Evolutionary conservation across 306 rosid species (phyloP), one percentile per base, ranked within the genome.

Genomic region (Medicago ruthenica): DNA sequence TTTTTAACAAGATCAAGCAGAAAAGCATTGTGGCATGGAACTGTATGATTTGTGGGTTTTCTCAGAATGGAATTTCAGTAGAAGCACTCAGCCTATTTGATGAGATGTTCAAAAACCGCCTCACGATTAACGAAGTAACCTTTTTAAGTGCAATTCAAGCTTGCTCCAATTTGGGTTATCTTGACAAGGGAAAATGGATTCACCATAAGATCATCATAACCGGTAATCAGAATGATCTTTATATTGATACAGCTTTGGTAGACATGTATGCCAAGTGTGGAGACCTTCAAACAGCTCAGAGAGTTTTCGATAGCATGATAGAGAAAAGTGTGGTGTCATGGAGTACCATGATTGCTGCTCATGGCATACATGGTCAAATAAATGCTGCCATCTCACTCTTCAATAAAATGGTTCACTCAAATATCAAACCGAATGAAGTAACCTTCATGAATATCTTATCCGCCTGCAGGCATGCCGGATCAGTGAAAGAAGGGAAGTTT

Each of bases 251-350:
- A 21, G 87, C 96, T 78, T 83, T 94, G 70, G 82, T 83, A 40
- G 97, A 91, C 83, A 87, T 94, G 97, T 94, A 94, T 57, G 95
- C 97, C 10, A 94, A 94, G 69, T 90, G 90, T 58, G 97, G 98
- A 76, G 88, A 88, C 83, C 96, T 94, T 68, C 78, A 9, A 64
- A 81, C 89, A 47, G 92, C 97, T 1, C 73, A 57, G 80, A 27
- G 53, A 74, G 86, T 86, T 76, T 94, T 94, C 8, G 71, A 90
- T 64, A 80, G 41, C 82, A 90, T 91, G 86, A 68, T 86, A 0
- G 93, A 88, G 76, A 87, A 87, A 79, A 91, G 87, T 14, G 86
- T 88, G 64, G 98, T 92, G 34, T 88, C 98, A 40, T 94, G 98
- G 98, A 91, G 92, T 81, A 47, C 87, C 74, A 89, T 94, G 97